Percentiles rank a stretch among this genome's conserved stretches.
phyloP scores from a whole-genome alignment of 352 stramenopile genomes.

The Globisporangium echinulatum region DNA sequence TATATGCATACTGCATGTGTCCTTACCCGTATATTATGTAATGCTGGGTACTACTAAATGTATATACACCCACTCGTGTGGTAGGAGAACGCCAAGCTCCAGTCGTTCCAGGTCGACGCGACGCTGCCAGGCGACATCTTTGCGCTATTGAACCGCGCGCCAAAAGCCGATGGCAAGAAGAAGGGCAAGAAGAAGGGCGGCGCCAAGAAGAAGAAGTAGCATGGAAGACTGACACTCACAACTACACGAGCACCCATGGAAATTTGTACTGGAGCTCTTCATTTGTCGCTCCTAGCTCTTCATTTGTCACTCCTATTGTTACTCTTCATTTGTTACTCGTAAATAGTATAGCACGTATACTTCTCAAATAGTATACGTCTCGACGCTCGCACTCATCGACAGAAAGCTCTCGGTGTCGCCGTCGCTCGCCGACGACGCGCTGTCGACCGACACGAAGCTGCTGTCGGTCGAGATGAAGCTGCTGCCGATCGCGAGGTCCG shows the following conservation, averaged over 20 bases:
- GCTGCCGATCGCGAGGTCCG: conserved; percentile 14
- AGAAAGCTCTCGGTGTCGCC: neutral
- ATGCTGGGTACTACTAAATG: neutral
- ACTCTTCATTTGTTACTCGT: too few relatives aligned
- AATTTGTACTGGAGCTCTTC: too few relatives aligned
- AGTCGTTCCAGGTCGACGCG: conserved; percentile 71
- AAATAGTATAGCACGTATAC: too few relatives aligned
- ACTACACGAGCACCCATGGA: too few relatives aligned
- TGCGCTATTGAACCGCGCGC: conserved; percentile 56
- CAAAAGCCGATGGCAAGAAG: conserved; percentile 71
- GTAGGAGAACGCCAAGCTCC: conserved; percentile 53
- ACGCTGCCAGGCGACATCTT: conserved; percentile 70
- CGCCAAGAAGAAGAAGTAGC: conserved; percentile 57
- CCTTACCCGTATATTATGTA: neutral
- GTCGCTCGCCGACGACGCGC: conserved; percentile 2
- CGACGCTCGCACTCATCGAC: conserved; percentile 20
- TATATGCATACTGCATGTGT: neutral
- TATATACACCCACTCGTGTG: too few relatives aligned
- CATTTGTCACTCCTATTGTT: too few relatives aligned
- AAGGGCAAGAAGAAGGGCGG: conserved; percentile 72
- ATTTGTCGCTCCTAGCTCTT: too few relatives aligned
- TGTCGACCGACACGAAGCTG: conserved; percentile 4
- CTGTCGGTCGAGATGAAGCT: conserved; percentile 1
- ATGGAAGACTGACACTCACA: neutral
- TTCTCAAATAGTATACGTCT: conserved; percentile 57